Base-by-base conservation (phyloP, 2,329 filamentous ascomycete species). In the Neonectria punicea region DNA sequence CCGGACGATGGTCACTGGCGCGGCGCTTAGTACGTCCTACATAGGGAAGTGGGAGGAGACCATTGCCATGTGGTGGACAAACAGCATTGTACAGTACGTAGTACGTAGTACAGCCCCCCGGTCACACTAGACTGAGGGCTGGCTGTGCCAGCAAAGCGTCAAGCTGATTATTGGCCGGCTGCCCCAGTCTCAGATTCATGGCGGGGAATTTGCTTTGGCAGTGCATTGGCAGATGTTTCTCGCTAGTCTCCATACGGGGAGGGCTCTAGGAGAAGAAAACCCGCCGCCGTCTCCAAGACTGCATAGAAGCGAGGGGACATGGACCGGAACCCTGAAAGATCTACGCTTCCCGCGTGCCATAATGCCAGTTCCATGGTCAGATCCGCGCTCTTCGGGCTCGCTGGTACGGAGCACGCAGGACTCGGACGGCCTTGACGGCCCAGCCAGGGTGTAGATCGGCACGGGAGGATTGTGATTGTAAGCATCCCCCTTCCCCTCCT, bases 1-100 rank as follows among this genome's bases (percentile, higher is more conserved):
- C 54, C 43, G 41, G 41, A 39, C 36, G 30, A 49, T 22, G 36
- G 55, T 20, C 36, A 55, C 22, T n/a, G 11, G 36, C 25, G 30
- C 39, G 49, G 49, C 57, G 41, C 39, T 18, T 41, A n/a, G 39
- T 41, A 25, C 25, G 25, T 25, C 25, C 25, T 25, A 25, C 25
- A 25, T 6, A 25, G 25, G 25, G 25, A 32, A 6, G 9, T 32
- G 28, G 28, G n/a, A 34, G 28, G 28, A 36, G 51, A 47, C 53
- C 39, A 59, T 53, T 65, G 67, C 67, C 67, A 69, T 68, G 67
- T 69, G 66, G 66, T 66, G 65, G 44, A 55, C 54, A 55, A 55
- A 57, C 58, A 53, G 43, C 41, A 44, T 36, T 25, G 25, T 6
- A 25, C 22, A 22, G 22, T 25, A 25, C 5, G 25, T 22, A 22